Evolutionary conservation across 2,329 filamentous ascomycete genomes (phyloP), one percentile per base, ranked within the genome.

Genomic region (Colletotrichum navitas): DNA sequence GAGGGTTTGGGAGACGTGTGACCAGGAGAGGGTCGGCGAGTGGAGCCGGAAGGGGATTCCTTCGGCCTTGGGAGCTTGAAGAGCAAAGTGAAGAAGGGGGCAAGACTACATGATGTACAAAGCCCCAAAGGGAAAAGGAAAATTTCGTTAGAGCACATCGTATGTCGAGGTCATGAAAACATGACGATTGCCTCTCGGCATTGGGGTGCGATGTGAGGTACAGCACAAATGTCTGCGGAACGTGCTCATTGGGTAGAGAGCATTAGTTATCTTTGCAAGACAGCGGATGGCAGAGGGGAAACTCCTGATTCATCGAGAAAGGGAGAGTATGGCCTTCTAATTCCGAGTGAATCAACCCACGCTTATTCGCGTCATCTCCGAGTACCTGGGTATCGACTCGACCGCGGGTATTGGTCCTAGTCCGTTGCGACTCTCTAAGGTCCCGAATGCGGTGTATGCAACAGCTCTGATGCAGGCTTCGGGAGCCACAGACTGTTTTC

Each of bases 1-100:
- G 74, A 85, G 87, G 75, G 81, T 93, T 4, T 88, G 89, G 83
- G 86, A 90, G 70, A 91, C 88, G 3, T 92, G 90, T 77, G 91
- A 94, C 77, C 85, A 86, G 72, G 86, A 87, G n/a, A 89, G 90
- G 75, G 86, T 94, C 12, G 82, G 82, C 68, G 83, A 81, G 32
- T 96, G 93, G 93, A 93, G 91, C 76, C 85, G 85, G 75, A 83
- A 85, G 0, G 84, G 85, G 47, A 74, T 82, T 11, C 64, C 70
- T 29, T 41, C 49, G 26, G 64, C 56, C 26, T 63, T 72, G 51
- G 67, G 43, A 26, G 56, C 41, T 66, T 73, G 39, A 66, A 24
- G 60, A 6, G 24, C 10, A 10, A 29, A 10, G 10, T 6, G 7
- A 32, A 47, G 12, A 41, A 6, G 26, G 65, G 65, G 39, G 21